Evolutionary conservation across 495 filamentous ascomycete genomes (phyloP).

Genomic region (Evernia prunastri): DNA sequence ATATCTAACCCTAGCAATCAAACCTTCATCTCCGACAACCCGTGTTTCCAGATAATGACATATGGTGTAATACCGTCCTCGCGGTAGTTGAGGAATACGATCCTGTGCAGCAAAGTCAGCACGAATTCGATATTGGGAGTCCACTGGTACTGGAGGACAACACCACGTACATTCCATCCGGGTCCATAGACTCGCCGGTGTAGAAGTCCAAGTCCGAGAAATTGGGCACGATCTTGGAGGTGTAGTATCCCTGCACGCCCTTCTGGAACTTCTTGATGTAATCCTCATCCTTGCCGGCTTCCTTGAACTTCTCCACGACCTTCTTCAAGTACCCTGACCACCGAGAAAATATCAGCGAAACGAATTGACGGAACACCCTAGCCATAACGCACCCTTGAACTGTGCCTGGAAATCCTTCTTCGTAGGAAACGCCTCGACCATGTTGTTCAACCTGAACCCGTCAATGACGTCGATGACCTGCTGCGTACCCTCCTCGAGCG

Average conservation of each 20-base stretch:
- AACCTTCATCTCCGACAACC: conserved; percentile 84
- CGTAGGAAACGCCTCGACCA: conserved; percentile 45
- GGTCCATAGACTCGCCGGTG: conserved; percentile 83
- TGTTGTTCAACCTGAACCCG: conserved; percentile 79
- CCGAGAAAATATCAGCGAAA: not conserved
- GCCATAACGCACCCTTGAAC: conserved; percentile 66
- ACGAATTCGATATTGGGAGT: conserved; percentile 18
- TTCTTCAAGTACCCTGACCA: conserved; percentile 79
- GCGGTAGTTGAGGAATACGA: conserved; percentile 93
- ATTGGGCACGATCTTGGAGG: conserved; percentile 71
- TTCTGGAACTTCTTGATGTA: conserved; percentile 71
- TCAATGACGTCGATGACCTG: conserved; percentile 92
- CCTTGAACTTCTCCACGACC: conserved; percentile 62
- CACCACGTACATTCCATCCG: conserved; percentile 70
- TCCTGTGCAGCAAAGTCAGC: conserved; percentile 47
- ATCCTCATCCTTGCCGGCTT: conserved; percentile 51
- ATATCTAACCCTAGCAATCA: conserved; percentile 37
- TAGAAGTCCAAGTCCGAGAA: conserved; percentile 96
- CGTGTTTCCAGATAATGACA: conserved; percentile 92
- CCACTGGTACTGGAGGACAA: not conserved
- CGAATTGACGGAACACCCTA: not conserved
- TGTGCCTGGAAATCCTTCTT: conserved; percentile 75
- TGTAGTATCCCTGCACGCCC: conserved; percentile 59
- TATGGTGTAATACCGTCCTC: conserved; percentile 91
- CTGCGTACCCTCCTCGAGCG: conserved; percentile 39